Percentiles rank a stretch among this genome's conserved stretches.
These are phyloP conservation scores for Vaucheria bursata DNA, from an alignment of 352 stramenopile genomes.

Conservation along the genomic window DNA sequence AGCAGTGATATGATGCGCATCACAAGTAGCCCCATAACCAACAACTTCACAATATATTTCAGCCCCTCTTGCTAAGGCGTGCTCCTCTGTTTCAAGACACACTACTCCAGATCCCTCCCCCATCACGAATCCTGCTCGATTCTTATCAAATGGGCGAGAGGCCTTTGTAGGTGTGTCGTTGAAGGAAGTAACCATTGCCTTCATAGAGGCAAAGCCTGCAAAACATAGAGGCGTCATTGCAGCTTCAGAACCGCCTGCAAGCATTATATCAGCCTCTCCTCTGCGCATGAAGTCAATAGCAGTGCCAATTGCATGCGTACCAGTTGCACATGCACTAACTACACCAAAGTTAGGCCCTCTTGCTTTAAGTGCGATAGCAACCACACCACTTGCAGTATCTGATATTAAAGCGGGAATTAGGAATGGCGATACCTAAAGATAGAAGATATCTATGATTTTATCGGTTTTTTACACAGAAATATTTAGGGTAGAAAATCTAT, in stretches of 20 bases:
- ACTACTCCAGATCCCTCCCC: slow-evolving; percentile 73
- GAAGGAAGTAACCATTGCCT: slow-evolving; percentile 72
- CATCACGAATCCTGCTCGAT: slow-evolving; percentile 96
- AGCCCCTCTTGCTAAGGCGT: slow-evolving; percentile 87
- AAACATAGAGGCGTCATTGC: slow-evolving; percentile 89
- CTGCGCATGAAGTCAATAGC: slow-evolving; percentile 43
- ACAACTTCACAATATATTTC: slow-evolving; percentile 88
- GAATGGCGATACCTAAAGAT: slow-evolving; percentile 58
- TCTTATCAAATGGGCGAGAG: slow-evolving; percentile 87
- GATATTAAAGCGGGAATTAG: slow-evolving; percentile 68
- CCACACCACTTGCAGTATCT: slow-evolving; percentile 66
- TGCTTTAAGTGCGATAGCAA: slow-evolving; percentile 64
- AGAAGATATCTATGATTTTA: no score
- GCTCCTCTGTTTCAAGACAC: slow-evolving; percentile 62
- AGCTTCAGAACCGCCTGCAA: slow-evolving; percentile 64
- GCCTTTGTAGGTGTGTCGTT: slow-evolving; percentile 71
- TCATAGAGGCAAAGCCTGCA: slow-evolving; percentile 79
- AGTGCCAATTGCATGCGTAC: slow-evolving; percentile 92
- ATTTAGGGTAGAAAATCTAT: no score
- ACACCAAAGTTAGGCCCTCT: slow-evolving; percentile 89
- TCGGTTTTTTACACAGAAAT: no score
- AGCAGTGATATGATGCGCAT: slow-evolving; percentile 87
- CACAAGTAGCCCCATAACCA: slow-evolving; percentile 89
- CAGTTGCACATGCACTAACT: slow-evolving; percentile 89
- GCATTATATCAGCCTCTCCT: slow-evolving; percentile 46